Base-by-base conservation (phyloP, 495 filamentous ascomycete genomes). In the Penicilliopsis zonata region DNA sequence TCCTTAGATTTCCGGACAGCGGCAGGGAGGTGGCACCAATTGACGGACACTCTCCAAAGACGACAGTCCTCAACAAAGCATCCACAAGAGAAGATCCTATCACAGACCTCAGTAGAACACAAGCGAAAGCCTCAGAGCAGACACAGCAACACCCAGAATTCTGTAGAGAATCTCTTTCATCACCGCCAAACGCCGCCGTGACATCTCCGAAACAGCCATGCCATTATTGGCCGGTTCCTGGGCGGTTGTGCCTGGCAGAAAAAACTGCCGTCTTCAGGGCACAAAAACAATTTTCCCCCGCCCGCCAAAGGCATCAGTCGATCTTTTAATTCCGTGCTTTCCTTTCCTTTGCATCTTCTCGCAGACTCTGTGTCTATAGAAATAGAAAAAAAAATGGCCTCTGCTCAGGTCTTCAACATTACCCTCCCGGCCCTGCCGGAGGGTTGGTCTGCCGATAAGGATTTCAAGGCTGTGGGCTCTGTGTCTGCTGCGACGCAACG, bases 381-480 rank as follows among this genome's bases (percentile, higher is more conserved):
- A 4, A 12, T 27, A 4, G 10, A 27, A n/a, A n/a, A 45, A 14
- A 18, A 14, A 8, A 73, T 73, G 69, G 54, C 67, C 41, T 36
- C 61, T 36, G 50, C 50, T 10, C 55, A 68, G 35, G 46, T 59
- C 36, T 45, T 65, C 39, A 53, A 59, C 38, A 54, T 76, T 31
- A 66, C 82, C 9, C 71, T 95, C 13, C 88, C 88, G 13, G 45
- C 73, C 41, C 69, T 96, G 36, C 76, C 86, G 23, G 67, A 72
- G 44, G 84, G 77, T 42, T 96, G 90, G 90, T 55, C 70, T 26
- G 82, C 75, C 24, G 86, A 94, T 42, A 88, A 86, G 55, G 81
- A 93, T 57, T 94, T 94, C 69, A 85, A 90, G 62, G 56, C 80
- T 31, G 57, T 87, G 34, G 78, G 76, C 43, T 59, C 65, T 33